A percentile compares a stretch with the other conserved stretches of the same genome.
phyloP scores from a whole-genome alignment of 2,329 filamentous ascomycete species.

The Coleophoma eucalyptorum region DNA sequence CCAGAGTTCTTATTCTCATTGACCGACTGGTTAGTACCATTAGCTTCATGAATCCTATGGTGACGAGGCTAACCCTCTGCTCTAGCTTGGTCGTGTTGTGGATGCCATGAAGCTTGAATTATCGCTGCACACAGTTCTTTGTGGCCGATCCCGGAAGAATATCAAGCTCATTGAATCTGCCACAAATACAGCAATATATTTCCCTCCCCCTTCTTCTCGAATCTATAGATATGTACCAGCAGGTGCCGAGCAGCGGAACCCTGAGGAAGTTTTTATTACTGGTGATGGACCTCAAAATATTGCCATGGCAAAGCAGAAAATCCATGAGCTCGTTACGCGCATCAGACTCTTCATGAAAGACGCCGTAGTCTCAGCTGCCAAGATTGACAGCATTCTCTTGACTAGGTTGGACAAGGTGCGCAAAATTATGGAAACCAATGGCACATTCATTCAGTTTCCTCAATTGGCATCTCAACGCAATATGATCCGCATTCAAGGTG shows the following conservation, averaged over 20 bases:
- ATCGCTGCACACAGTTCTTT: constrained; percentile 86
- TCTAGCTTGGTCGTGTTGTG: constrained; percentile 66
- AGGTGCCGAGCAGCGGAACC: constrained; percentile 75
- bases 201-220: constrained; percentile 88
- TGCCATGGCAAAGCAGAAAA: constrained; percentile 81
- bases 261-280: constrained; percentile 92
- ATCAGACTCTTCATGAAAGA: constrained; percentile 90
- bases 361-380: constrained; percentile 81
- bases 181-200: constrained; percentile 96
- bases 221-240: constrained; percentile 87
- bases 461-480: constrained; percentile 81
- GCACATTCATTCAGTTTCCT: constrained; percentile 91
- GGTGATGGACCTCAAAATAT: constrained; percentile 84
- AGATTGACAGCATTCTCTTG: constrained; percentile 91
- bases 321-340: constrained; percentile 78
- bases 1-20: constrained; percentile 92
- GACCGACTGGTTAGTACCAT: constrained; percentile 42
- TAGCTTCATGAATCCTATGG: constrained; percentile 2
- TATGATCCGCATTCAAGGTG: constrained; percentile 85
- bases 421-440: constrained; percentile 96
- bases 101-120: constrained; percentile 80
- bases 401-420: constrained; percentile 92
- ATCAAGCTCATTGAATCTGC: constrained; percentile 97
- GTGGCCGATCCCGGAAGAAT: constrained; percentile 91
- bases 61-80: constrained; percentile 9